Evolutionary conservation across 2,329 filamentous ascomycete species (phyloP), one percentile per base, ranked within the genome.

Genomic region (Didymellaceae sp.): DNA sequence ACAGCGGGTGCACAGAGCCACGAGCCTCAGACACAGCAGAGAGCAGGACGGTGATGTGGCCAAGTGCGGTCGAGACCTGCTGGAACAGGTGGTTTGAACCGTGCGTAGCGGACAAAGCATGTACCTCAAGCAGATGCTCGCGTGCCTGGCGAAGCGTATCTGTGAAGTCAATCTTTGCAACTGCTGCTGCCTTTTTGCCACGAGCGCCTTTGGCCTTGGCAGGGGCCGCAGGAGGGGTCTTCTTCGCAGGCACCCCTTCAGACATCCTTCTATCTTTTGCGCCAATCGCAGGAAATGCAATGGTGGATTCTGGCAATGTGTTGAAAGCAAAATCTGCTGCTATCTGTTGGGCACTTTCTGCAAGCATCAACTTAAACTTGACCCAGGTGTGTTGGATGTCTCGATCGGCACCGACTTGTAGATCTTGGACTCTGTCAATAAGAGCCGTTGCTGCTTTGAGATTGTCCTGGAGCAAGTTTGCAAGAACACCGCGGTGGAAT

Each of bases 291-390:
- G 92, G 91, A 52, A 93, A 88, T 0, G 91, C 95, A 20, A 97
- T 86, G 0, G 91, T 96, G 0, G 94, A 97, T 64, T 99, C 94
- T 35, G 93, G 90, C 13, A 97, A 82, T 8, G 93, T 89, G 14
- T 90, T 95, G 71, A 93, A 95, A 3, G 94, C 88, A 2, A 92
- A 87, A 71, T 96, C 90, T 4, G 83, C 82, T 10, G 86, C 82
- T 78, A 96, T 89, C 63, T 87, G 82, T 37, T 87, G 84, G 62
- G 88, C 79, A 55, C 86, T 88, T 69, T 88, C 82, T 13, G 84
- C 80, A 52, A 91, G 78, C 33, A 89, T 81, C 35, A 87, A 84
- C 45, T 85, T 85, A 16, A 88, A 89, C 49, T 83, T 84, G 9
- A 84, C 80, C 45, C 90, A 79, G 30, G 65, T 65, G 35, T 85